Evolutionary conservation across 2,329 filamentous ascomycete genomes (phyloP).

Genomic region (Myriosclerotinia scirpicola): DNA sequence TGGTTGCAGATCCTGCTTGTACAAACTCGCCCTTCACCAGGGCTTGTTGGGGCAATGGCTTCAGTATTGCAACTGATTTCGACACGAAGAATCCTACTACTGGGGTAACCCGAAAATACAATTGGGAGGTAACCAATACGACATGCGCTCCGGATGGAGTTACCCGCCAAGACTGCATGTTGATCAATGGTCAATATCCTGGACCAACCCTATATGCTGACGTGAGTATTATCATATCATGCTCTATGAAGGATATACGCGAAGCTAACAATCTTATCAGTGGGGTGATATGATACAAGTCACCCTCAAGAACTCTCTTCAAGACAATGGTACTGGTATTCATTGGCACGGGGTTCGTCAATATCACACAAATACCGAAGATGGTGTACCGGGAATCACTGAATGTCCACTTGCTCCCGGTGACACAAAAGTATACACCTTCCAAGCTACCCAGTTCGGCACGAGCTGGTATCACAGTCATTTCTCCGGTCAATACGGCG

Average conservation of each 20-base stretch:
- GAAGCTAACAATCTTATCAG: constrained; percentile 19
- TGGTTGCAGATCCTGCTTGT: constrained; percentile 30
- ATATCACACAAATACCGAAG: constrained; percentile 43
- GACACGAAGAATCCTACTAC: constrained; percentile 39
- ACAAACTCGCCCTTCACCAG: constrained; percentile 39
- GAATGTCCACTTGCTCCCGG: constrained; percentile 49
- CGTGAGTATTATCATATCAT: constrained; percentile 15
- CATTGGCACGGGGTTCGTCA: constrained; percentile 53
- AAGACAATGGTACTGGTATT: constrained; percentile 41
- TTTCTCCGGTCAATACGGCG: constrained; percentile 48
- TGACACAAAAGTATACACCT: constrained; percentile 42
- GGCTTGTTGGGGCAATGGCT: constrained; percentile 39
- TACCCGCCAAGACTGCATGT: constrained; percentile 50
- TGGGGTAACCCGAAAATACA: constrained; percentile 40
- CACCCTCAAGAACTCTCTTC: constrained; percentile 37
- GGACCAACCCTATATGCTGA: constrained; percentile 37
- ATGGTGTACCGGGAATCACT: constrained; percentile 45
- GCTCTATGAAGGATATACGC: neutral
- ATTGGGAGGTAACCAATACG: constrained; percentile 32
- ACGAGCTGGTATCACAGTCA: constrained; percentile 54
- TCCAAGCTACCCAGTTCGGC: constrained; percentile 27
- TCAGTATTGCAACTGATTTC: constrained; percentile 39
- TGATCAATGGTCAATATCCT: constrained; percentile 38
- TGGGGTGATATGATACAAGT: constrained; percentile 37
- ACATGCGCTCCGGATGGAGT: constrained; percentile 45